Base-by-base conservation (phyloP, 176 grass and related monocot genomes). In the Phoenix dactylifera region DNA sequence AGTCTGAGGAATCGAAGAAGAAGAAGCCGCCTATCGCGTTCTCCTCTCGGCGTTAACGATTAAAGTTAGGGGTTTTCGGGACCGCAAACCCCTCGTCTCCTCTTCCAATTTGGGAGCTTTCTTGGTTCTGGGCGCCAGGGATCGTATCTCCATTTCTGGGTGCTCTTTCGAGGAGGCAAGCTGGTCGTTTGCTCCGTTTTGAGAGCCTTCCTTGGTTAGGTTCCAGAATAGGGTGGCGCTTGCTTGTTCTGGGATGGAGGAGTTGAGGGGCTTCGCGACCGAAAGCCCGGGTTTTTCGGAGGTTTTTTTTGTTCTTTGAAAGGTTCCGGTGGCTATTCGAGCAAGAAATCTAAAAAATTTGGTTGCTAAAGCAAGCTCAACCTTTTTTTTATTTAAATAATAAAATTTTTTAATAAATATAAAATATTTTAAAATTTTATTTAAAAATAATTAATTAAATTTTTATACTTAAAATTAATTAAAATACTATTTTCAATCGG, bases 81-180 rank as follows among this genome's bases (percentile, higher is more conserved):
- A 44, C 9, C 35, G 35, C 35, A 12, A 44, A 44, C 35, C 10
- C 7, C 5, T 44, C 35, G 35, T 44, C 35, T 44, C 9, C 35
- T 44, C 35, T 12, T 68, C 65, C 22, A 32, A 15, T 15, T 68
- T 68, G 35, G 51, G 51, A 55, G 17, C 19, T 14, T 22, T 55
- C 65, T 19, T 22, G 22, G 51, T 54, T 68, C 35, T 35, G 52
- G 25, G 26, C 54, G 52, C 51, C 30, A 64, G 25, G 25, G 51
- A 55, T 54, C 24, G n/a, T 35, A 44, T 44, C 35, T 2, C 35
- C 35, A 39, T 1, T 12, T 44, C 10, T 44, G 35, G 35, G 35
- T 44, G 35, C 35, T 44, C 10, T 9, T 44, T 44, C 9, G 35
- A 44, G 35, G 35, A 44, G 35, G 35, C 35, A 1, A 44, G 35